These are phyloP conservation scores for Coniochaeta pulveracea DNA, from an alignment of 2,329 filamentous ascomycete genomes.

Conservation along the genomic window DNA sequence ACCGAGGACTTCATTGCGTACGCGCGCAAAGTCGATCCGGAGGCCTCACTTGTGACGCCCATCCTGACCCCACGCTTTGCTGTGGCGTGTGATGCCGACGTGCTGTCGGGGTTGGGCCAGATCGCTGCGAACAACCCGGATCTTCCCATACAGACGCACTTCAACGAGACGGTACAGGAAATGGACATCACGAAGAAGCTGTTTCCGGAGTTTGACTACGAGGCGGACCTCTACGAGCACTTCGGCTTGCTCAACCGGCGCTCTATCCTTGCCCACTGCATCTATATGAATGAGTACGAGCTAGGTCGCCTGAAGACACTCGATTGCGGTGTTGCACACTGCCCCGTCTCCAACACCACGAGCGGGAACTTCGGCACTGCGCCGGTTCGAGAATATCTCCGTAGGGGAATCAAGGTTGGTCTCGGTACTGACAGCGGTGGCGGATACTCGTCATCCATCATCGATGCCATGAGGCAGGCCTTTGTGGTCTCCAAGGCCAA, in stretches of 20 bases:
- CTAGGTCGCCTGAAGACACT: constrained; percentile 31
- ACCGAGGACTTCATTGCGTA: constrained; percentile 37
- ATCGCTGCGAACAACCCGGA: constrained; percentile 35
- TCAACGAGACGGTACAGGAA: constrained; percentile 53
- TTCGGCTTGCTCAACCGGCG: constrained; percentile 41
- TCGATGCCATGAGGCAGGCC: constrained; percentile 46
- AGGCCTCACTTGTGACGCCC: constrained; percentile 29
- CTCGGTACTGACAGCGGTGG: constrained; percentile 55
- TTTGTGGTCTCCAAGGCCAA: constrained; percentile 41
- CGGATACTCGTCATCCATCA: constrained; percentile 48
- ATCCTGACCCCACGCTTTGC: constrained; percentile 50
- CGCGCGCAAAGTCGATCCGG: constrained; percentile 32
- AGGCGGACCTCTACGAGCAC: constrained; percentile 47
- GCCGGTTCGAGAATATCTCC: constrained; percentile 44
- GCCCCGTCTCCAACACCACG: constrained; percentile 53
- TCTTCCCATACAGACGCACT: constrained; percentile 54
- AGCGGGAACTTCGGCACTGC: constrained; percentile 53
- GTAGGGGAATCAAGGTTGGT: constrained; percentile 50
- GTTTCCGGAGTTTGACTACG: constrained; percentile 43
- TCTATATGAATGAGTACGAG: constrained; percentile 47
- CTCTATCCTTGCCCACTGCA: constrained; percentile 57
- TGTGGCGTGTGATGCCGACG: constrained; percentile 42
- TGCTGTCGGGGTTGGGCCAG: constrained; percentile 43
- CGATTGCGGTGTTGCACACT: constrained; percentile 50
- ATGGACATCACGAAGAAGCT: constrained; percentile 40